Evolutionary conservation across 192 early-diverging fungal species (phyloP).

Genomic region (Lobosporangium transversale): DNA sequence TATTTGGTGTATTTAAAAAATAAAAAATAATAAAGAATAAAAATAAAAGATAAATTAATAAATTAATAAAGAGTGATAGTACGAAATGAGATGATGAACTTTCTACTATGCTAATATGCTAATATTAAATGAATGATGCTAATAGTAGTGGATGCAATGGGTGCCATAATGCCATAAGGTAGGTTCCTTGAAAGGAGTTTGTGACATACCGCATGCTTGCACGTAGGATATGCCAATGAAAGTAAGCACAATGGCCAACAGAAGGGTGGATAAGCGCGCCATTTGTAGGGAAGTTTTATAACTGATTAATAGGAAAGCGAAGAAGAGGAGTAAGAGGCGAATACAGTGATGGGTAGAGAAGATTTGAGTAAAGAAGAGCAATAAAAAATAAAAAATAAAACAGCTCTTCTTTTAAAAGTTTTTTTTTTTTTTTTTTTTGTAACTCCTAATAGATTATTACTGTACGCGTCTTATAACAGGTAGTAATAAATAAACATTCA

Average conservation of each 20-base stretch:
- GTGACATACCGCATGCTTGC: conserved; percentile 33
- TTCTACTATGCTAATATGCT: too few species aligned
- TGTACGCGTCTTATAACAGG: too few species aligned
- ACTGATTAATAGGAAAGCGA: not conserved
- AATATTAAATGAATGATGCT: too few species aligned
- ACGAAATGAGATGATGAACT: too few species aligned
- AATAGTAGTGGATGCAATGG: too few species aligned
- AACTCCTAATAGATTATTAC: too few species aligned
- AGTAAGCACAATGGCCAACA: conserved; percentile 13
- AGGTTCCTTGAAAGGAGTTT: too few species aligned
- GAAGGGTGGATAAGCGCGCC: conserved; percentile 10
- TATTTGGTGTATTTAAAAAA: conserved; percentile 12
- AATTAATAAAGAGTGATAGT: too few species aligned
- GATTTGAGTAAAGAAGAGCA: not conserved
- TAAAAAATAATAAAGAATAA: too few species aligned
- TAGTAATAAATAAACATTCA: too few species aligned
- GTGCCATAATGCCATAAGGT: too few species aligned
- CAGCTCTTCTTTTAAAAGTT: not conserved
- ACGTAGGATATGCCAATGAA: conserved; percentile 12
- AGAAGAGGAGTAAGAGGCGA: not conserved
- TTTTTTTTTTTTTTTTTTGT: conserved; percentile 6
- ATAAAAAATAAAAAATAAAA: not conserved
- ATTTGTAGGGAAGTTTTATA: not conserved
- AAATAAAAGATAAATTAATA: too few species aligned
- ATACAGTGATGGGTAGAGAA: not conserved